Conservation (phyloP, 106 monocot species). For the Iris macrosiphon region DNA sequence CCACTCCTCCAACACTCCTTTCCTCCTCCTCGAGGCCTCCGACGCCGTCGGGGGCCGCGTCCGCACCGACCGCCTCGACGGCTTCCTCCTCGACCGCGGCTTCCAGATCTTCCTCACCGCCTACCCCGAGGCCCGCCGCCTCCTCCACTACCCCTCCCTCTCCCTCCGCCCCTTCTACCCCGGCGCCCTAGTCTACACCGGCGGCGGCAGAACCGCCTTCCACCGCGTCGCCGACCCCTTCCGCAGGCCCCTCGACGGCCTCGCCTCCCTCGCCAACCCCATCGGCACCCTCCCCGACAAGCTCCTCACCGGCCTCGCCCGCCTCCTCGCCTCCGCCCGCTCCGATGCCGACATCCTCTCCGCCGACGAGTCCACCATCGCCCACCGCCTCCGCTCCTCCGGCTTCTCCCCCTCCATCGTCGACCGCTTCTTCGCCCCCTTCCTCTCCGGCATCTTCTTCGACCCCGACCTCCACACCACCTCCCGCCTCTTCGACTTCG, state of each 20-base stretch:
- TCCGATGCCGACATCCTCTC: conserved; percentile 37
- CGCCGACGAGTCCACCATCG: conserved; percentile 36
- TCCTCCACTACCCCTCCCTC: conserved; percentile 67
- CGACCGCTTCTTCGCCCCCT: conserved; percentile 83
- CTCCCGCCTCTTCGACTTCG: conserved; percentile 80
- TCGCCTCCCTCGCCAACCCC: conserved; percentile 55
- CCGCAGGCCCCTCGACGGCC: conserved; percentile 54
- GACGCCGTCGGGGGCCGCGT: conserved; percentile 80
- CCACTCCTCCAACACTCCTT: conserved; percentile 52
- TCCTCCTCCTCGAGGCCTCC: conserved; percentile 81
- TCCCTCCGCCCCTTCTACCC: conserved; percentile 66
- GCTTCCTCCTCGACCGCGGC: conserved; percentile 94
- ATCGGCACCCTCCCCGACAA: conserved; percentile 73
- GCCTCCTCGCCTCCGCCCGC: conserved; percentile 27
- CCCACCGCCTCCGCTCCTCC: conserved; percentile 18
- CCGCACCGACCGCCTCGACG: conserved; percentile 66
- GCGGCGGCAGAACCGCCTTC: conserved; percentile 40
- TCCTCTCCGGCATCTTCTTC: conserved; percentile 95
- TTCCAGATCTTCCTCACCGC: conserved; percentile 98
- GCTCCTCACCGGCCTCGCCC: conserved; percentile 53
- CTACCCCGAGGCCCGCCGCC: conserved; percentile 54
- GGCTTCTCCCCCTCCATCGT: conserved; percentile 66
- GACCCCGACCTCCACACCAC: conserved; percentile 66
- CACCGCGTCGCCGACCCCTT: conserved; percentile 74
- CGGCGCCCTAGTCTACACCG: conserved; percentile 65